Conservation (phyloP, 495 filamentous ascomycete species). For the Aspergillus affinis region DNA sequence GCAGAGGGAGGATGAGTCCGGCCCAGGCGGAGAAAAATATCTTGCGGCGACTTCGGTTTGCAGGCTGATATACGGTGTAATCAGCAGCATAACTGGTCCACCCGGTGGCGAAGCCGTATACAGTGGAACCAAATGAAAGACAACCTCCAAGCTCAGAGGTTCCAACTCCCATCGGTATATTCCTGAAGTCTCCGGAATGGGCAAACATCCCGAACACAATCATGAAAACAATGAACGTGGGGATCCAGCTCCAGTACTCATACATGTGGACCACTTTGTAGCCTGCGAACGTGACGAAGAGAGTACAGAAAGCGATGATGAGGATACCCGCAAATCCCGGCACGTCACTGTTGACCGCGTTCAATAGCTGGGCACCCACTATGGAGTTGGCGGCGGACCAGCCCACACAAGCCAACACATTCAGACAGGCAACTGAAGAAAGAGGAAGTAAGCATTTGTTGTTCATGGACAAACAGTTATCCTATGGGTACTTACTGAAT, state of each 20-base stretch:
- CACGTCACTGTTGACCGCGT: constrained; percentile 69
- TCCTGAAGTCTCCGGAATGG: constrained; percentile 70
- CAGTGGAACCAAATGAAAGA: constrained; percentile 70
- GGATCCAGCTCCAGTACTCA: constrained; percentile 79
- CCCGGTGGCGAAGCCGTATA: constrained; percentile 77
- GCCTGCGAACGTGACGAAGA: constrained; percentile 70
- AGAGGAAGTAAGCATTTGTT: neutral
- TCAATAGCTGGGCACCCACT: constrained; percentile 78
- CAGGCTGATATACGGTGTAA: constrained; percentile 81
- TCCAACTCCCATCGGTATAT: constrained; percentile 63
- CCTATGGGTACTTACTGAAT: constrained; percentile 54
- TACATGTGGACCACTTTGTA: constrained; percentile 81
- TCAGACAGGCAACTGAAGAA: constrained; percentile 64
- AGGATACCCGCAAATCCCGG: constrained; percentile 77
- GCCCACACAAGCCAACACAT: constrained; percentile 73
- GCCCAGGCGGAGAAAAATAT: constrained; percentile 70
- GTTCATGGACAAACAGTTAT: neutral
- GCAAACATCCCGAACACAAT: constrained; percentile 74
- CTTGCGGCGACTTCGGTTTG: constrained; percentile 52
- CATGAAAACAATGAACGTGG: constrained; percentile 73
- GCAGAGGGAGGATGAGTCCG: constrained; percentile 68
- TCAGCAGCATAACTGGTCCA: constrained; percentile 82
- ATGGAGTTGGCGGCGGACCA: constrained; percentile 78
- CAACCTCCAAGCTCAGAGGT: constrained; percentile 61
- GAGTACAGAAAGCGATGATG: constrained; percentile 69